Evolutionary conservation across 495 filamentous ascomycete genomes (phyloP).

Genomic region (Aspergillus kassunensis): DNA sequence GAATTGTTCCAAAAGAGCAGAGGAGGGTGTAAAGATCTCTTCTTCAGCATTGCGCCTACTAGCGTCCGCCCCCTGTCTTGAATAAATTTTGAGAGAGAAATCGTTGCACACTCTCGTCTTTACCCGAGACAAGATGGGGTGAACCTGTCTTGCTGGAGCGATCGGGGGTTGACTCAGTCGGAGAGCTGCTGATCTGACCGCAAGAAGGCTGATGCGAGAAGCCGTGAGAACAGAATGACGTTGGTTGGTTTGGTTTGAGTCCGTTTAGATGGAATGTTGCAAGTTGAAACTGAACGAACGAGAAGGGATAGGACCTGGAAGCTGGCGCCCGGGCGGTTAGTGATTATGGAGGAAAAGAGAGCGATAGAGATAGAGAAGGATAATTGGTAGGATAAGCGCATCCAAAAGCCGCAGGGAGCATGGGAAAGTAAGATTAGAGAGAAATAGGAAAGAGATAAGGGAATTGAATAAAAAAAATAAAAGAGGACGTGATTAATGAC

Average conservation of each 20-base stretch:
- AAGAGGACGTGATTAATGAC: constrained; percentile 6
- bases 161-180: not conserved
- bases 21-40: constrained; percentile 40
- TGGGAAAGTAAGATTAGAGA: not conserved
- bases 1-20: constrained; percentile 42
- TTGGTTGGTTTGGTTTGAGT: no score
- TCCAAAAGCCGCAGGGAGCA: not conserved
- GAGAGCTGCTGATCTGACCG: not conserved
- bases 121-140: constrained; percentile 9
- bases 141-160: constrained; percentile 5
- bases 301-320: not conserved
- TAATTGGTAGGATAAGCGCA: constrained; percentile 9
- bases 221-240: no score
- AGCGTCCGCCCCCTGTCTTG: constrained; percentile 29
- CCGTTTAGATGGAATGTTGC: no score
- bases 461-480: no score
- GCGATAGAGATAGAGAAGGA: not conserved
- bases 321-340: constrained; percentile 2
- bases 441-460: constrained; percentile 5
- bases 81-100: constrained; percentile 10
- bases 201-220: constrained; percentile 13
- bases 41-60: constrained; percentile 48
- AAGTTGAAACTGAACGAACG: not conserved
- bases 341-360: not conserved
- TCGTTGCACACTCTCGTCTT: constrained; percentile 12